Evolutionary conservation across 2,329 filamentous ascomycete species (phyloP), one percentile per base, ranked within the genome.

Genomic region (Claviceps arundinis): DNA sequence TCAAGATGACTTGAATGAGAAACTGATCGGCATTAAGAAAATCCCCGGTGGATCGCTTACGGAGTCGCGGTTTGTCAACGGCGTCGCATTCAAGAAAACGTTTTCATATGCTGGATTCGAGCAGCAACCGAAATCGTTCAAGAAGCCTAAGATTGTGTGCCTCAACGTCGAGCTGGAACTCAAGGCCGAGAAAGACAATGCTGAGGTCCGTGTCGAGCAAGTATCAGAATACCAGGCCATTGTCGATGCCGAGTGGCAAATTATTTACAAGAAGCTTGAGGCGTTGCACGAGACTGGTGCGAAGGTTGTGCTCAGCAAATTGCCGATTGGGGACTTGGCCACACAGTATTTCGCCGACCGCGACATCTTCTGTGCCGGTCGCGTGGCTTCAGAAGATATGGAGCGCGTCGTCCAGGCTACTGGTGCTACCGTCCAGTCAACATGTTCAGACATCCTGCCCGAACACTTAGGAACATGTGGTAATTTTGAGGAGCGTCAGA

Each of bases 191-290:
- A 98, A 96, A 78, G 93, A 98, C 74, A 98, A 98, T 64, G 93
- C 93, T 54, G 93, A 98, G 74, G 89, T 98, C 57, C 85, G 93
- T 54, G 90, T 98, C 54, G 93, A 97, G 72, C 90, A 97, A 70
- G 93, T 98, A 50, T 95, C 91, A 19, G 93, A 98, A 73, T 98
- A 98, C 75, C 93, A 98, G 73, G 93, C 93, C 57, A 96, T 98
- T 61, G 93, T 98, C 66, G 93, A 98, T 65, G 93, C 93, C 34
- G 93, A 98, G 72, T 98, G 93, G 93, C 89, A 96, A 71, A 98
- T 98, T 66, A 98, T 98, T 70, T 97, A 85, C 81, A 91, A 96
- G 77, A 98, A 98, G 78, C 87, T 98, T 68, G 93, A 98, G 74
- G 88, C 91, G 48, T 74, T 95, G 51, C 81, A 91, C 78, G 84